Evolutionary conservation across 148 eudicot species (phyloP), one percentile per base, ranked within the genome.

Genomic region (Cornus florida): DNA sequence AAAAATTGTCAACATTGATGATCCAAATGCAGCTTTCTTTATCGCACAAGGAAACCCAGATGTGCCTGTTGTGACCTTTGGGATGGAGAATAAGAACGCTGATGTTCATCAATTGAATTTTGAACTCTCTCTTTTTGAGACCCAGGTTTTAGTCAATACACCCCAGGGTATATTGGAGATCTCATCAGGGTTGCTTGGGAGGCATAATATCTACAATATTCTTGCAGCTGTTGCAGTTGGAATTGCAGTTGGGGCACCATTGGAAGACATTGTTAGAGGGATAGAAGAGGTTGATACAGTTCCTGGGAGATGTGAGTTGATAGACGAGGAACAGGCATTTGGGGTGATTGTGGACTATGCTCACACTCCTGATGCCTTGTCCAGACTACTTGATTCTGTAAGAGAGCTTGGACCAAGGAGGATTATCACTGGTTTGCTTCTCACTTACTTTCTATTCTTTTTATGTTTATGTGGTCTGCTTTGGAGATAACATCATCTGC

Each of bases 321-420:
- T 97, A 74, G 99, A 97, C 77, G 98, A 97, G 84, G 99, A 94
- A 84, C 99, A 97, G 81, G 94, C 99, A 69, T 97, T 88, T 83
- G 99, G 99, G 79, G 99, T 97, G 74, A 85, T 97, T 75, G 99
- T 97, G 65, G 97, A 97, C 78, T 85, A 94, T 91, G 99, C 99
- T 22, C 80, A 80, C 69, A 94, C 94, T 70, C 99, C 99, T 56
- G 86, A 86, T 84, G 91, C 87, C 5, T 85, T 97, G 80, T 92
- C 97, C 64, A 88, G 98, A 77, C 93, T 97, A 41, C 97, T 97
- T 74, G 99, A 97, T 84, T 87, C 86, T n/a, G 94, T 94, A 11
- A 84, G 92, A 84, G 99, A 97, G 88, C 95, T 97, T 75, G 77
- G 84, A 67, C 95, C 99, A 5, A 89, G 81, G 84, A 90, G 98